Evolutionary conservation across 306 rosid genomes (phyloP), one percentile per base, ranked within the genome.

Genomic region (Prunus mume): DNA sequence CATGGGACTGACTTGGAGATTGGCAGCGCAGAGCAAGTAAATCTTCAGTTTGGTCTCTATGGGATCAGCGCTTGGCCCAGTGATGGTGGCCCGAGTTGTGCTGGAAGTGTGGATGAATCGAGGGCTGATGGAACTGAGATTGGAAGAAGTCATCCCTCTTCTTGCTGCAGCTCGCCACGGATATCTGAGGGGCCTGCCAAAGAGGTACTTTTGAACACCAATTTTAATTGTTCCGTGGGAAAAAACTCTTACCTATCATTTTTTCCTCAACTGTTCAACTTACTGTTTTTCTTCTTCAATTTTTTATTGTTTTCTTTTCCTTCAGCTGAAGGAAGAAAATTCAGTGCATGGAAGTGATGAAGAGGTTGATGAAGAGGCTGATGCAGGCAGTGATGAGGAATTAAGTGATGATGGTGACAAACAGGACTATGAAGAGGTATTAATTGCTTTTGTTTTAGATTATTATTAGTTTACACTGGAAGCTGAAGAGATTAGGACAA

Each of bases 41-140:
- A 95, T 90, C 93, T 95, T 86, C 98, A 85, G 82, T 95, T 95
- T 88, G 98, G 98, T 72, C 90, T 89, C 52, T 95, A 92, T 62
- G 98, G 98, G 77, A 83, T 95, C 83, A 92, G 96, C 50, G 97
- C 98, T 69, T 95, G 97, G 98, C 93, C 98, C 30, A 88, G 81
- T 69, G 95, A 84, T 84, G 93, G 98, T 62, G 97, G 95, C 64
- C 87, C 98, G 30, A 95, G 98, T 82, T 83, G 15, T 77, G 96
- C 98, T 19, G 97, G 97, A 75, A 95, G 98, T 75, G 80, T 87
- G 56, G 98, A 94, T 15, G 98, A 91, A 88, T 89, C 92, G 3
- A 89, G 90, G 82, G 95, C 88, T 32, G 98, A 95, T 61, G 92
- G 86, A 46, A 85, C 85, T 61, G 98, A 94, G 34, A 87, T 90